Percentiles rank a stretch among this genome's conserved stretches.
phyloP scores from a whole-genome alignment of 1,284 basidiomycete genomes.

The Ustilago hordei region DNA sequence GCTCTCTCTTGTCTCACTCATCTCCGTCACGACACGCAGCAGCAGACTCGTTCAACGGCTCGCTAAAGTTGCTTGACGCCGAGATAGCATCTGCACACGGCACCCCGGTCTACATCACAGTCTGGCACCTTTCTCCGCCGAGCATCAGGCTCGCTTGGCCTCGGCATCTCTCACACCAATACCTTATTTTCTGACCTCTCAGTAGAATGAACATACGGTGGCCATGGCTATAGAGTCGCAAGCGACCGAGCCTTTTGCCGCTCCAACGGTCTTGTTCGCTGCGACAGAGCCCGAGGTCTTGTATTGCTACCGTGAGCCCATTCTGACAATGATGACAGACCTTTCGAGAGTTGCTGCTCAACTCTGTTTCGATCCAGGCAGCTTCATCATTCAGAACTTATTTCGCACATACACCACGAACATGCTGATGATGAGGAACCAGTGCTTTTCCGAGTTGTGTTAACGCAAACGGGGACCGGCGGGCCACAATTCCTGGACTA shows the following conservation, averaged over 20 bases:
- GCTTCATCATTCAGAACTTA: too few species aligned
- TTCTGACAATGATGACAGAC: too few species aligned
- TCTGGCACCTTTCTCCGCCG: conserved; percentile 30
- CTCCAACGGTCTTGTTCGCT: too few species aligned
- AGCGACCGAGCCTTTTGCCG: too few species aligned
- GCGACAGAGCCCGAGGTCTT: too few species aligned
- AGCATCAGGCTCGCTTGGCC: conserved; percentile 12
- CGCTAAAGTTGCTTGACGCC: conserved; percentile 1
- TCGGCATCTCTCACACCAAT: conserved; percentile 36
- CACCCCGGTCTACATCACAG: conserved; percentile 33
- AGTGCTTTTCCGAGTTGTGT: neutral
- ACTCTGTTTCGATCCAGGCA: too few species aligned
- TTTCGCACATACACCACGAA: too few species aligned
- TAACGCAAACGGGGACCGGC: neutral
- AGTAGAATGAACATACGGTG: conserved; percentile 31
- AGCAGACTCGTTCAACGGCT: neutral
- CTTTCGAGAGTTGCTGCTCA: too few species aligned
- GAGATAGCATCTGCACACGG: conserved; percentile 14
- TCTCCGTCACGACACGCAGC: neutral
- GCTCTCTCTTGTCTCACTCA: neutral
- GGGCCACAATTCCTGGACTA: neutral
- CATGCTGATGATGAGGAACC: neutral
- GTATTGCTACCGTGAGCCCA: too few species aligned
- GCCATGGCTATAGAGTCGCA: conserved; percentile 11
- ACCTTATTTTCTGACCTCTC: conserved; percentile 29